Percentiles rank a stretch among this genome's conserved stretches.
Conservation (phyloP, 164 flowering plant species). For the Warburgia ugandensis region DNA sequence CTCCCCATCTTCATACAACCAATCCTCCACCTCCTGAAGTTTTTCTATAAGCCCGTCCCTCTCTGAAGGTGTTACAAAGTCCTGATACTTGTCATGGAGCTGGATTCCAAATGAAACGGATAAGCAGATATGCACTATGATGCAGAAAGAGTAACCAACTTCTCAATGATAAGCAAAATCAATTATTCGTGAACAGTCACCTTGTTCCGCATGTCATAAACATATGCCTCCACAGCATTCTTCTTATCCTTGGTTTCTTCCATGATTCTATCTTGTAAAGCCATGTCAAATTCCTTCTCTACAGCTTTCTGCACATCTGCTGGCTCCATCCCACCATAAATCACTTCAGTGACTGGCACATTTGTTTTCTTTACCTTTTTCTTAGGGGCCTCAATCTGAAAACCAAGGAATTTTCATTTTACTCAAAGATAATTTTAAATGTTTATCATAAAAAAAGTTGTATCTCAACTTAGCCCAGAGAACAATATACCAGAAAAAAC, state of each 20-base stretch:
- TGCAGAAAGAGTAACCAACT: neutral
- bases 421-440: no score
- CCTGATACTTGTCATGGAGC: slow-evolving; percentile 81
- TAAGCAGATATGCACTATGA: neutral
- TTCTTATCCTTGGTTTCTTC: slow-evolving; percentile 93
- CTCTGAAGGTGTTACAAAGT: slow-evolving; percentile 59
- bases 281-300: slow-evolving; percentile 97
- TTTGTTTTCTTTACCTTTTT: slow-evolving; percentile 74
- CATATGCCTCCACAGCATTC: slow-evolving; percentile 96
- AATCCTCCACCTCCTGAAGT: slow-evolving; percentile 88
- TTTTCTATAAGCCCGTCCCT: slow-evolving; percentile 48
- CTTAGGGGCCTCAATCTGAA: slow-evolving; percentile 70
- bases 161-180: neutral
- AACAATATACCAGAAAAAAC: no score
- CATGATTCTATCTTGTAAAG: slow-evolving; percentile 92
- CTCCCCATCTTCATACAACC: slow-evolving; percentile 97
- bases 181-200: slow-evolving; percentile 14
- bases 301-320: slow-evolving; percentile 77
- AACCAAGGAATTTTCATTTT: no score
- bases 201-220: slow-evolving; percentile 96
- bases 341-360: slow-evolving; percentile 63
- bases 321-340: slow-evolving; percentile 60
- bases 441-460: no score
- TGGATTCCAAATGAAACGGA: slow-evolving; percentile 19
- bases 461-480: no score